These are phyloP conservation scores for Moesziomyces parantarcticus DNA, from an alignment of 1,284 basidiomycete genomes.

Conservation along the genomic window DNA sequence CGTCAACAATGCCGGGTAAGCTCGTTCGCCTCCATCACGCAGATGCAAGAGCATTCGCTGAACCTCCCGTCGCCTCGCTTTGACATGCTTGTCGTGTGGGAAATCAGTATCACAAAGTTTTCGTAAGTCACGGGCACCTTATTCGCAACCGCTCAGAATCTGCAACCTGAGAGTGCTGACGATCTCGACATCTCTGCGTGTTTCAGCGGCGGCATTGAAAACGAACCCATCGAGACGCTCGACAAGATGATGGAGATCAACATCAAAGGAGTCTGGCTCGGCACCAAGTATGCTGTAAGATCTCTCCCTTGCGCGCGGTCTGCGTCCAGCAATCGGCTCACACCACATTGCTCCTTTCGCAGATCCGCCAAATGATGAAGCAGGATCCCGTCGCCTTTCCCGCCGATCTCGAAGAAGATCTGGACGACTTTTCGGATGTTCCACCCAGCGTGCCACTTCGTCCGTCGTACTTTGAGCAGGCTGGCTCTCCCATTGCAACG, in stretches of 20 bases:
- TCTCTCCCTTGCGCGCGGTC: too few relatives aligned
- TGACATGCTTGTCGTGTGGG: not conserved
- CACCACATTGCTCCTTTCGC: too few relatives aligned
- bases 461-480: slow-evolving; percentile 10
- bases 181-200: slow-evolving; percentile 15
- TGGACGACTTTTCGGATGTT: slow-evolving; percentile 34
- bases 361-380: slow-evolving; percentile 41
- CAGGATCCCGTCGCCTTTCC: slow-evolving; percentile 43
- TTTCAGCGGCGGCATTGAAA: slow-evolving; percentile 32
- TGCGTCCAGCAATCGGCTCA: too few relatives aligned
- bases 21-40: not conserved
- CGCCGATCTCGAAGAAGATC: slow-evolving; percentile 38
- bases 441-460: slow-evolving; percentile 17
- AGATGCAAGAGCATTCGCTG: too few relatives aligned
- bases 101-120: slow-evolving; percentile 1
- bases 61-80: not conserved
- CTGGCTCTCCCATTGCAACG: slow-evolving; percentile 23
- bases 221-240: slow-evolving; percentile 35
- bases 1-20: slow-evolving; percentile 40
- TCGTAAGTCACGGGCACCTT: not conserved
- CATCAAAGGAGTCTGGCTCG: slow-evolving; percentile 44
- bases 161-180: not conserved
- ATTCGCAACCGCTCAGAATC: not conserved
- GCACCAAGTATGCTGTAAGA: slow-evolving; percentile 34
- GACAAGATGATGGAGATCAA: slow-evolving; percentile 49